Base-by-base conservation (phyloP, 2,329 filamentous ascomycete species). In the Monosporascus sp. region DNA sequence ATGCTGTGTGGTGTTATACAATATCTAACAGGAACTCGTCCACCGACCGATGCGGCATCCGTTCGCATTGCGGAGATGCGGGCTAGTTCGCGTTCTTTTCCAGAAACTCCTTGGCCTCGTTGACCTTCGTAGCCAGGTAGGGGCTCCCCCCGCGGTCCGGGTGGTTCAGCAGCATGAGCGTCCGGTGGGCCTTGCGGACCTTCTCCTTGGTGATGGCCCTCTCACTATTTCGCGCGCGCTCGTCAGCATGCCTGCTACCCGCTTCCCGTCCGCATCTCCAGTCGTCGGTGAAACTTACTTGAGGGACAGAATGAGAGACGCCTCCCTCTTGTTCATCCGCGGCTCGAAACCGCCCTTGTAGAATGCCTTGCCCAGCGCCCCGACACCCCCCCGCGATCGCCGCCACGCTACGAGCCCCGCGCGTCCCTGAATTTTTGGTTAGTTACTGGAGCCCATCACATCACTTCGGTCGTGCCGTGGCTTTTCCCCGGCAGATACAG, bases 291-390 rank as follows among this genome's bases (percentile, higher is more conserved):
- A 11, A 27, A 62, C 75, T 48, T 84, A 97, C 93, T 86, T 90
- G 57, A 97, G 85, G 60, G 94, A 89, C 48, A 99, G 77, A 56
- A 99, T 97, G 63, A 99, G 76, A 5, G 91, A 82, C 22, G 94
- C 94, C 75, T 99, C 94, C 71, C 88, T 86, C 71, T 88, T 84
- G 71, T 85, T 97, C 93, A 99, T 99, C 73, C 88, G 89, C 56
- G 85, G 80, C 76, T 99, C 94, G 69, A 99, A 99, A n/a, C 94
- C 94, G 62, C 94, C 94, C 75, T 97, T 99, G 81, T 97, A 97
- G 69, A 91, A 99, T 43, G 91, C 86, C 72, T 92, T 91, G 64
- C 94, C 94, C 63, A 96, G 77, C 37, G 88, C 86, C 61, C 88
- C 88, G 48, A 89, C 79, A 59, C 87, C 87, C 58, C 89, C 88